Base-by-base conservation (phyloP, 495 filamentous ascomycete species). In the Aeminium ludgeri region DNA sequence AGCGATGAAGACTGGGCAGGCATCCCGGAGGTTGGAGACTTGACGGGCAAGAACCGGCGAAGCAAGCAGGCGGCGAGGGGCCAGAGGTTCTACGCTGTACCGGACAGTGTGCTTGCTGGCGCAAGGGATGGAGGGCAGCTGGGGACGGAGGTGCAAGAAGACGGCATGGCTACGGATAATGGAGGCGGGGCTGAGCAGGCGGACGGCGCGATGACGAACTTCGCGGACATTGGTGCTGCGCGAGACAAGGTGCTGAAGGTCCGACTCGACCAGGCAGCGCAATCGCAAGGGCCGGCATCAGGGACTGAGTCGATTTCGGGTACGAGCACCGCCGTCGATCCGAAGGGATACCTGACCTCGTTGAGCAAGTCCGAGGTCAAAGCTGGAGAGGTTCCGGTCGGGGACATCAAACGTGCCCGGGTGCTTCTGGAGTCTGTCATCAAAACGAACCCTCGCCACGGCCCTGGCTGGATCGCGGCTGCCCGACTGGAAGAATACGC, bases 1-100 rank as follows among this genome's bases (percentile, higher is more conserved):
- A 83, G 80, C 41, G 89, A 95, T 62, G 87, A 96, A 38, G 86
- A 95, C 46, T 99, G 89, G 89, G 86, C 86, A 31, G 86, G 76
- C 45, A 66, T 99, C 20, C 89, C 89, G 6, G 89, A 99, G 50
- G 86, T 93, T 29, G 89, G 89, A 42, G 89, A 99, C 59, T 70
- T 96, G 44, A 99, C 89, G 0, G 87, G 91, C 35, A 86, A 82
- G 59, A 92, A 93, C 43, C 71, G 86, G 57, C 66, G 91, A 41
- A 75, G 73, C 39, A 83, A 86, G 41, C 79, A 91, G 57, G 82
- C 83, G 41, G 65, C 78, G 38, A 71, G 81, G 38, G 52, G 48
- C 10, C 73, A 91, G 49, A 73, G 84, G 35, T 94, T 92, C 59
- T 99, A 99, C 55, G 91, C 86, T 11, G 89, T 96, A 5, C 89